Base-by-base conservation (phyloP, 345 rosid genomes). In the Salix arbutifolia region DNA sequence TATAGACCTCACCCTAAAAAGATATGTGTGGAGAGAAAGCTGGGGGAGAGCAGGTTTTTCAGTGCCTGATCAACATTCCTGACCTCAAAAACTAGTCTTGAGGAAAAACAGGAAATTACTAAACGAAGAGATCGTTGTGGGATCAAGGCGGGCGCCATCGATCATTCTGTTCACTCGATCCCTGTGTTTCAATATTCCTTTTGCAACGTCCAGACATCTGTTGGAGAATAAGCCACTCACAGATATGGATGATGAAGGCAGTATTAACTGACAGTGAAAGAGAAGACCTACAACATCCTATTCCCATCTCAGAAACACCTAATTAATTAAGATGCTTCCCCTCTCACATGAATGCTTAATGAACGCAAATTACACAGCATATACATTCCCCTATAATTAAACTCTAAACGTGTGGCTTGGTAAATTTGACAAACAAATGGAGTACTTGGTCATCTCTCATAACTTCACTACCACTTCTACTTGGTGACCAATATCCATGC, bases 1-100 rank as follows among this genome's bases (percentile, higher is more conserved):
- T n/a, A 31, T 31, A 52, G 70, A 84, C 87, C 84, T 83, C 53
- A 68, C 86, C 87, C 85, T 84, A 79, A 80, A 65, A 69, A 50
- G 3, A 5, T 33, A 33, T 30, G 26, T 44, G 23, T 64, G 25
- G 52, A 50, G 33, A 71, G 35, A 26, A 1, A 42, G 25, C 21
- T 2, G n/a, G 4, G 8, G 18, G 33, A 3, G 40, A 25, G 28
- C 21, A 23, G 21, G 48, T 58, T 31, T 70, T 44, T 42, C 9
- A 67, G 21, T 2, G 53, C 14, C 52, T 12, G 12, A 33, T 33
- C 37, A 23, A 8, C 67, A 46, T 26, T 69, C 35, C 46, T 25
- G 2, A 28, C 60, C 35, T 69, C 25, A 1, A 69, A 69, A 17
- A 44, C 19, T 21, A 72, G 17, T 35, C 19, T 35, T 4, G 12